Conservation (phyloP, 495 filamentous ascomycete species). For the Monascus purpureus region DNA sequence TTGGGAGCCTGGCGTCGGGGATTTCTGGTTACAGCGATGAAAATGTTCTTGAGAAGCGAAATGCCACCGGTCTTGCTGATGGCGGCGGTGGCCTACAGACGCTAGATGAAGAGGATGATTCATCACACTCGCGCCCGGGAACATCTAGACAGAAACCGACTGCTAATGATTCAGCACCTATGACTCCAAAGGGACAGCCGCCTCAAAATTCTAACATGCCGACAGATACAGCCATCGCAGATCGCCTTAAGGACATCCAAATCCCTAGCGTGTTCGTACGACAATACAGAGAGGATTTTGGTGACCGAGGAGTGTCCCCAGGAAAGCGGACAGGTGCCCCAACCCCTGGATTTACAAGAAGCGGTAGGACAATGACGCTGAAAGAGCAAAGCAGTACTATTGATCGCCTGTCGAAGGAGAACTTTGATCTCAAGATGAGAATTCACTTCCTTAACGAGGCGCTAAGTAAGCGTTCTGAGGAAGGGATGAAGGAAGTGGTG, state of each 20-base stretch:
- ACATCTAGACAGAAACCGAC: conserved; percentile 30
- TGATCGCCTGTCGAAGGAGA: conserved; percentile 80
- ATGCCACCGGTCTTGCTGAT: conserved; percentile 26
- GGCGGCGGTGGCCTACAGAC: conserved; percentile 42
- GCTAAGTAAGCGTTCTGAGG: conserved; percentile 83
- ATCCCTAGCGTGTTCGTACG: conserved; percentile 79
- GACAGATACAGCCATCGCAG: conserved; percentile 78
- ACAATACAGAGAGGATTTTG: conserved; percentile 56
- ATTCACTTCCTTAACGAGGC: conserved; percentile 94
- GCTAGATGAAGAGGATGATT: conserved; percentile 45
- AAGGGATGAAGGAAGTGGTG: conserved; percentile 94
- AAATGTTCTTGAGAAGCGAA: conserved; percentile 26
- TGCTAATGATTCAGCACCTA: conserved; percentile 17
- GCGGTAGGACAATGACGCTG: conserved; percentile 73
- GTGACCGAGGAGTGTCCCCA: conserved; percentile 38
- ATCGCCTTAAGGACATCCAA: conserved; percentile 74
- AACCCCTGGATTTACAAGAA: conserved; percentile 41
- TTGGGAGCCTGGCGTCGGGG: conserved; percentile 91
- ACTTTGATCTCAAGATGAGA: conserved; percentile 95
- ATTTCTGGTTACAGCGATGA: conserved; percentile 64
- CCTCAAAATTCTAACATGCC: conserved; percentile 38
- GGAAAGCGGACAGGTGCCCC: conserved; percentile 36
- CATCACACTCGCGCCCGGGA: conserved; percentile 28
- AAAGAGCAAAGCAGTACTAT: conserved; percentile 97
- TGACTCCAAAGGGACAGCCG: conserved; percentile 35